These are phyloP conservation scores for Backusella tuberculispora DNA, from an alignment of 192 early-diverging fungal genomes.

Conservation along the genomic window DNA sequence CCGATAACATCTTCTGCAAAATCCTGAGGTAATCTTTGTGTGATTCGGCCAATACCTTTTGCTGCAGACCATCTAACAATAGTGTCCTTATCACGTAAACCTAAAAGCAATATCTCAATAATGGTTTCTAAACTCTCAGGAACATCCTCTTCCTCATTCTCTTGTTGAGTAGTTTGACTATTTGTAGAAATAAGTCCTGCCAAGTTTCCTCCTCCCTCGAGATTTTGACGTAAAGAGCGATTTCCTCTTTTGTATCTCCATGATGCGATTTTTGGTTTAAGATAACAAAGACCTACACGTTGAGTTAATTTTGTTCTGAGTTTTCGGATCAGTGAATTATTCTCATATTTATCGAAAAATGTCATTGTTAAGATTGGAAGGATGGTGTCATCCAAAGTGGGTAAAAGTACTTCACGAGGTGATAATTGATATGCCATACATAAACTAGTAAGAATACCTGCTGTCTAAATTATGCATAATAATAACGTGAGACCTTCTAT, in stretches of 20 bases:
- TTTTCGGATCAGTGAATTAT: constrained; percentile 80
- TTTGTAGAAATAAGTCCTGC: constrained; percentile 4
- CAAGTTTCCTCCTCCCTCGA: constrained; percentile 25
- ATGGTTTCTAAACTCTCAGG: constrained; percentile 84
- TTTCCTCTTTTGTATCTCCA: constrained; percentile 78
- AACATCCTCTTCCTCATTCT: constrained; percentile 70
- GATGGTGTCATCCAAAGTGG: constrained; percentile 51
- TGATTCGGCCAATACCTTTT: constrained; percentile 92
- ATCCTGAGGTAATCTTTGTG: constrained; percentile 76
- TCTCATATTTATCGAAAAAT: constrained; percentile 56
- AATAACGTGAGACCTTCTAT: background rate
- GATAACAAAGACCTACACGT: constrained; percentile 78
- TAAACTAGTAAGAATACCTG: constrained; percentile 68
- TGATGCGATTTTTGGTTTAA: constrained; percentile 68
- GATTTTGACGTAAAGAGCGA: constrained; percentile 61
- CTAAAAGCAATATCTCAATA: constrained; percentile 82
- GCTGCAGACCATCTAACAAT: constrained; percentile 98
- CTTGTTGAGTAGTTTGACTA: constrained; percentile 25
- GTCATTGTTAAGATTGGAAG: constrained; percentile 47
- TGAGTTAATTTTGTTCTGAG: constrained; percentile 82
- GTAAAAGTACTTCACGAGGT: constrained; percentile 63
- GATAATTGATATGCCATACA: constrained; percentile 72
- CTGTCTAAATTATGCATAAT: constrained; percentile 39
- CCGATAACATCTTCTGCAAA: constrained; percentile 84
- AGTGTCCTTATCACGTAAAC: constrained; percentile 87